phyloP scores from a whole-genome alignment of 1,284 basidiomycete genomes.

The Fomitopsis betulina region DNA sequence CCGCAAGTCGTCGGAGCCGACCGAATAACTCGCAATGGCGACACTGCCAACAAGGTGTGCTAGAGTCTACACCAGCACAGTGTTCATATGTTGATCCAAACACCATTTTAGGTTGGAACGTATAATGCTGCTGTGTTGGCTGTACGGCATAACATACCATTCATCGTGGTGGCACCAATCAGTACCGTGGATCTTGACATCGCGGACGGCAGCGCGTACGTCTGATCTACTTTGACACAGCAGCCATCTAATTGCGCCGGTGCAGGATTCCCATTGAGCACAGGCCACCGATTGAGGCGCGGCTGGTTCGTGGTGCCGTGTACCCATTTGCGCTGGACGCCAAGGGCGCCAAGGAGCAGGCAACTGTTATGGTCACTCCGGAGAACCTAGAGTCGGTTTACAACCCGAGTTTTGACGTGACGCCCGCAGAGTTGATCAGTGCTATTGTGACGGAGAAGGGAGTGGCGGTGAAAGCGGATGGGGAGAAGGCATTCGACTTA shows the following conservation, averaged over 20 bases:
- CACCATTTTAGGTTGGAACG: slow-evolving; percentile 72
- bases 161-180: slow-evolving; percentile 87
- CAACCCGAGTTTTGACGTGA: slow-evolving; percentile 93
- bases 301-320: slow-evolving; percentile 75
- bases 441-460: slow-evolving; percentile 92
- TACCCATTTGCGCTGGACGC: slow-evolving; percentile 43
- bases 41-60: slow-evolving; percentile 87
- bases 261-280: slow-evolving; percentile 89
- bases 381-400: slow-evolving; percentile 66
- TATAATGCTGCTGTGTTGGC: slow-evolving; percentile 90
- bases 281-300: slow-evolving; percentile 80
- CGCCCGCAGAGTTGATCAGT: slow-evolving; percentile 77
- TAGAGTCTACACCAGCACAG: background rate
- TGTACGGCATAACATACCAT: slow-evolving; percentile 79
- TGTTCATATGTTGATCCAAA: background rate
- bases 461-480: slow-evolving; percentile 61
- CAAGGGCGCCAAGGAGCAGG: slow-evolving; percentile 46
- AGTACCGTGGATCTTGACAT: slow-evolving; percentile 84
- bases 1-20: slow-evolving; percentile 74
- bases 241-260: background rate
- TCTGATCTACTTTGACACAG: slow-evolving; percentile 10
- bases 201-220: slow-evolving; percentile 67
- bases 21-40: slow-evolving; percentile 84
- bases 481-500: slow-evolving; percentile 50
- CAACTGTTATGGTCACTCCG: slow-evolving; percentile 73